phyloP scores from a whole-genome alignment of 1,139 yeast genomes.

The Tardiomyces blankii region DNA sequence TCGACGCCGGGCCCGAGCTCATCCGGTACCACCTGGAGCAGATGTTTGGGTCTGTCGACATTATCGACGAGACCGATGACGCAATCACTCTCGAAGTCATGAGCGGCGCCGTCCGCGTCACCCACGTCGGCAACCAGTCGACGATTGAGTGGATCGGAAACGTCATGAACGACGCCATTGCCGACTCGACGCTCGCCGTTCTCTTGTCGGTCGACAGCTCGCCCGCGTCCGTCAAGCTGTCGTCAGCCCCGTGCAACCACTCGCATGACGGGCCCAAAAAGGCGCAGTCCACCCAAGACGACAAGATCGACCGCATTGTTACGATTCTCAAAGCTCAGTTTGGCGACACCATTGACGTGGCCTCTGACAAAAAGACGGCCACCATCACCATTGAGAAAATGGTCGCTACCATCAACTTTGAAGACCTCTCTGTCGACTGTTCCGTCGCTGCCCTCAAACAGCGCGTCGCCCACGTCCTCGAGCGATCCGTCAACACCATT shows the following conservation, averaged over 20 bases:
- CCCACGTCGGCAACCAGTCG: conserved; percentile 18
- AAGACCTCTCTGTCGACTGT: conserved; percentile 60
- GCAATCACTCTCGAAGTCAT: conserved; percentile 27
- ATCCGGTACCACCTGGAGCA: conserved; percentile 85
- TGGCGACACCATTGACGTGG: conserved; percentile 54
- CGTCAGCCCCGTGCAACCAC: conserved; percentile 47
- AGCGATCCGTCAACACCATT: conserved; percentile 66
- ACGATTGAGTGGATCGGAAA: conserved; percentile 89
- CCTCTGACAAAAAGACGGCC: conserved; percentile 38
- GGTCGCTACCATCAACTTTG: conserved; percentile 58
- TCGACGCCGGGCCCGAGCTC: conserved; percentile 71
- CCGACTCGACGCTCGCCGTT: conserved; percentile 88
- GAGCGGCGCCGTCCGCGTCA: conserved; percentile 31
- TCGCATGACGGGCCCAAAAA: conserved; percentile 1
- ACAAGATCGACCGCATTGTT: conserved; percentile 49
- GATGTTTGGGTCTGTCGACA: conserved; percentile 83
- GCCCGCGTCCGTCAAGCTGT: conserved; percentile 85
- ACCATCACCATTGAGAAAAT: conserved; percentile 58
- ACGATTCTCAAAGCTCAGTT: conserved; percentile 71
- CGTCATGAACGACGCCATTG: conserved; percentile 81
- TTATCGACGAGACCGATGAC: conserved; percentile 44
- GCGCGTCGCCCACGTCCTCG: conserved; percentile 70
- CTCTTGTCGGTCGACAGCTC: conserved; percentile 86
- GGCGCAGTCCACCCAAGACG: conserved; percentile 1
- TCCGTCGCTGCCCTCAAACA: conserved; percentile 66